Base-by-base conservation (phyloP, 768 basidiomycete genomes). In the Dendrothele bispora region DNA sequence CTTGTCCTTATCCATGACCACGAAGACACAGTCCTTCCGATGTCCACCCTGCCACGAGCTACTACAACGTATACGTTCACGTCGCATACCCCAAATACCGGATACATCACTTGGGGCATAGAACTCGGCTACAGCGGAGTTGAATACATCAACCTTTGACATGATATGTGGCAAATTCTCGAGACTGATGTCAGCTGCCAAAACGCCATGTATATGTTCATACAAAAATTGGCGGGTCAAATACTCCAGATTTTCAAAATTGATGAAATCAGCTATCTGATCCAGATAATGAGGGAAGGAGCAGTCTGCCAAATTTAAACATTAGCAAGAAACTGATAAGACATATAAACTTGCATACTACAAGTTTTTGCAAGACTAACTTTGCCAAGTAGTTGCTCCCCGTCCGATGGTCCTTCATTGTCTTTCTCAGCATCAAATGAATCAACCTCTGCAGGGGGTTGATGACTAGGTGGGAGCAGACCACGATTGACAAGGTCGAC, bases 41-140 rank as follows among this genome's bases (percentile, higher is more conserved):
- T 46, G 49, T 2, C 30, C 49, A 10, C 50, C 32, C 24, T 46
- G 34, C 61, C 61, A 62, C 1, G 47, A 30, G 4, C 55, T 57
- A 7, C 52, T 56, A 2, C 51, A 55, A 2, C 58, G 52, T 38
- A 61, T 61, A 8, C 52, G 51, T 30, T 61, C 58, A 5, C 53
- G 54, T 2, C 46, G 47, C 58, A 61, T 61, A 0, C 60, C 58
- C 1, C 49, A 44, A 24, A 61, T 55, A 0, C 60, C 60, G 1
- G 48, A 56, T 1, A 46, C 29, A 45, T 61, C 53, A 36, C 58
- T 61, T 2, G 58, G 60, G 1, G 60, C 56, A 32, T 54, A 56
- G 41, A 52, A 61, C 1, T 43, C 46, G 2, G 60, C 58, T 7
- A 53, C 18, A 7, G 60, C 60, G 7, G 56, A 61, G 26, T 51